Percentiles rank a stretch among this genome's conserved stretches.
Conservation (phyloP, 495 filamentous ascomycete genomes). For the Aspergillus baeticus region DNA sequence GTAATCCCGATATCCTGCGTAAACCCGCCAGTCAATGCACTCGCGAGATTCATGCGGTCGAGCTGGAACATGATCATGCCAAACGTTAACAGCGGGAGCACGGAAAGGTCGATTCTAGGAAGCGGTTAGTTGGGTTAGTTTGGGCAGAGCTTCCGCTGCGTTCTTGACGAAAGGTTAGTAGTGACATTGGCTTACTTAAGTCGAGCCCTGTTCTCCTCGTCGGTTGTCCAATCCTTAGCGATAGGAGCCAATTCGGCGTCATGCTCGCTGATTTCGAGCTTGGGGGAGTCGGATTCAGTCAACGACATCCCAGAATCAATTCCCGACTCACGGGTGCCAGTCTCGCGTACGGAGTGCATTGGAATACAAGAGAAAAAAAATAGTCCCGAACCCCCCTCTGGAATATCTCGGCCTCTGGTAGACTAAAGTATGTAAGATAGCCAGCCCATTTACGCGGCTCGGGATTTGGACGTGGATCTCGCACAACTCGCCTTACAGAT, state of each 20-base stretch:
- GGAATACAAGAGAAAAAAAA: too few species aligned
- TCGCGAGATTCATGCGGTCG: constrained; percentile 49
- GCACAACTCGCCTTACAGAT: neutral
- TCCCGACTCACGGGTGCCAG: too few species aligned
- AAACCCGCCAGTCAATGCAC: constrained; percentile 43
- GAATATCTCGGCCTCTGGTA: too few species aligned
- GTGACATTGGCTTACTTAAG: neutral
- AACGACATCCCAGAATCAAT: too few species aligned
- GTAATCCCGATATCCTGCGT: constrained; percentile 41
- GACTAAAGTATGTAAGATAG: neutral
- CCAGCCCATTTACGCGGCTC: neutral
- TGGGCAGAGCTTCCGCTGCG: too few species aligned
- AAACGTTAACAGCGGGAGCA: constrained; percentile 46
- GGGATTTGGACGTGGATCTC: neutral
- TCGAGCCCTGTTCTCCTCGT: neutral
- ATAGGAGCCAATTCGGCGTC: neutral
- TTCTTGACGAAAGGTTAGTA: too few species aligned
- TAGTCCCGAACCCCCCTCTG: too few species aligned
- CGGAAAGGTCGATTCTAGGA: constrained; percentile 35
- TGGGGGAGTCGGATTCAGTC: neutral
- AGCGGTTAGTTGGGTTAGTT: neutral
- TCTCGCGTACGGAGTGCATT: too few species aligned
- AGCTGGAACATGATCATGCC: constrained; percentile 51
- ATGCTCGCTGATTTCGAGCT: neutral
- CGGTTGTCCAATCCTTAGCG: neutral